Percentiles rank a stretch among this genome's conserved stretches.
Evolutionary conservation across 805 yeast genomes (phyloP).

Genomic region (Yarrowia sp.): DNA sequence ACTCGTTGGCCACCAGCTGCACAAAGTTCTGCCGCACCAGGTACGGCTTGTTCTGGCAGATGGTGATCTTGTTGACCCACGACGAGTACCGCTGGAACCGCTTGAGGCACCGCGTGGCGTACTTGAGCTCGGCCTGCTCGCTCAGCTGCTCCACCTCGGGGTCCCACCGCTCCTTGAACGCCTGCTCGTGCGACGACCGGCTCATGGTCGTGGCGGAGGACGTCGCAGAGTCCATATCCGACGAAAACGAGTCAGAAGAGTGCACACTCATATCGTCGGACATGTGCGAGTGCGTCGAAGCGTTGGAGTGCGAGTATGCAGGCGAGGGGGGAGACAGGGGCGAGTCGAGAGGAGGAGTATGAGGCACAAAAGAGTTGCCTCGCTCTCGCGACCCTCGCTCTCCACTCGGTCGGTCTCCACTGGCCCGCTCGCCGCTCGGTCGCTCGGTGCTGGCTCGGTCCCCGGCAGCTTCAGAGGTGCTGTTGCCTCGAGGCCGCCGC

Average conservation of each 20-base stretch:
- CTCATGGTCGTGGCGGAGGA: slow-evolving; percentile 11
- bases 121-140: slow-evolving; percentile 23
- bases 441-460: neutral
- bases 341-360: neutral
- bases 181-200: slow-evolving; percentile 14
- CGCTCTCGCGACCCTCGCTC: neutral
- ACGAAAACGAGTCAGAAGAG: slow-evolving; percentile 7
- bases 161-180: slow-evolving; percentile 23
- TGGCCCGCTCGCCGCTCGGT: neutral
- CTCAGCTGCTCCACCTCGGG: slow-evolving; percentile 27
- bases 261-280: slow-evolving; percentile 10
- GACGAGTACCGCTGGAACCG: slow-evolving; percentile 26
- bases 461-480: neutral
- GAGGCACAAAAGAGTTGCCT: neutral
- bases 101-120: slow-evolving; percentile 25
- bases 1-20: slow-evolving; percentile 22
- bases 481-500: slow-evolving; percentile 11
- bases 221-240: slow-evolving; percentile 23
- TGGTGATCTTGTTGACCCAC: slow-evolving; percentile 21
- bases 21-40: slow-evolving; percentile 14
- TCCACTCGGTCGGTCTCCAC: neutral
- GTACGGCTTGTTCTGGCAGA: slow-evolving; percentile 23
- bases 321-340: neutral
- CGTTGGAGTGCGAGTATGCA: slow-evolving; percentile 9
- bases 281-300: neutral